Evolutionary conservation across 2,329 filamentous ascomycete genomes (phyloP).

Genomic region (Penicillium vulpinum): DNA sequence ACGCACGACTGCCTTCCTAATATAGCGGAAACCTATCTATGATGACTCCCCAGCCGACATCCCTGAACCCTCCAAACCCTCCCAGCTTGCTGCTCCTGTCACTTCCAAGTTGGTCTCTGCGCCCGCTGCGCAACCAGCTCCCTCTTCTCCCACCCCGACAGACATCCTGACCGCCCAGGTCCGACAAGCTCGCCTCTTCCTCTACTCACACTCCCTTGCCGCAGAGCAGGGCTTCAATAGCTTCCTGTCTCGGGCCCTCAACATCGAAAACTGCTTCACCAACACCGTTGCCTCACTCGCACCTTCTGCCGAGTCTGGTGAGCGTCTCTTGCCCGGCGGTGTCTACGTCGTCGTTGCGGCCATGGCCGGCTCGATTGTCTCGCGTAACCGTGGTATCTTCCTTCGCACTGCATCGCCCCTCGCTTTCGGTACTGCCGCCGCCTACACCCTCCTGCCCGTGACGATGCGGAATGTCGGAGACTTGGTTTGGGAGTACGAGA

Average conservation of each 20-base stretch:
- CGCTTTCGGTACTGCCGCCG: conserved; percentile 76
- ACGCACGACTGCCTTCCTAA: conserved; percentile 17
- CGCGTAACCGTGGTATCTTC: conserved; percentile 81
- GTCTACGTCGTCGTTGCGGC: conserved; percentile 91
- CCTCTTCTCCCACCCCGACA: conserved; percentile 70
- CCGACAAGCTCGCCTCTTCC: conserved; percentile 72
- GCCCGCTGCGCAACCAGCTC: conserved; percentile 20
- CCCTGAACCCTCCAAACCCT: conserved; percentile 28
- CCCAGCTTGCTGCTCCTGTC: conserved; percentile 15
- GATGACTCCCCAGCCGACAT: conserved; percentile 40
- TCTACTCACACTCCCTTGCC: conserved; percentile 71
- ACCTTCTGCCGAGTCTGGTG: conserved; percentile 78
- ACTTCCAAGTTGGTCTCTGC: conserved; percentile 19
- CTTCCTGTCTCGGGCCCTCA: conserved; percentile 75
- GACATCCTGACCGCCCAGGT: conserved; percentile 85
- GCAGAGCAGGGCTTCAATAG: conserved; percentile 82
- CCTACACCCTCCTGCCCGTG: conserved; percentile 80
- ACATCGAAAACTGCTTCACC: conserved; percentile 87
- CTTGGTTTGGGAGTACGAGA: conserved; percentile 88
- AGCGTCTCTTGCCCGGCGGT: conserved; percentile 83
- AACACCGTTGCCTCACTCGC: conserved; percentile 85
- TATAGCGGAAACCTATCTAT: conserved; percentile 47
- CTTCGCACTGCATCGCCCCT: conserved; percentile 75
- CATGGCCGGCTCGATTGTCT: conserved; percentile 92
- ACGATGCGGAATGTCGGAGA: conserved; percentile 88